Conservation (phyloP, 1,284 basidiomycete genomes). For the Tilletiopsis washingtonensis region DNA sequence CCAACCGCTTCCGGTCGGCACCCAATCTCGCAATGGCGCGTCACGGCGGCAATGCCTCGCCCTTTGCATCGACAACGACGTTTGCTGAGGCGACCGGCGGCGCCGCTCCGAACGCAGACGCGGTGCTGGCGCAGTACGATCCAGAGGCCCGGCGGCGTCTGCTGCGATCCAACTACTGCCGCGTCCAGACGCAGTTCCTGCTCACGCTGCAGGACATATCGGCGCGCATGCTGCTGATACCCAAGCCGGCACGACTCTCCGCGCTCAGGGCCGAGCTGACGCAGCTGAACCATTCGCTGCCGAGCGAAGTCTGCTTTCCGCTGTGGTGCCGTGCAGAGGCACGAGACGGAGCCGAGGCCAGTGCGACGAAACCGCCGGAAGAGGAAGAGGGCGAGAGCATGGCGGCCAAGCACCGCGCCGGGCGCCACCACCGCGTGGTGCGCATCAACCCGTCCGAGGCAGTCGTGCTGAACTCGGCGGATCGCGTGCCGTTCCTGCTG, state of each 20-base stretch:
- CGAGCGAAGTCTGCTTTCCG: constrained; percentile 83
- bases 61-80: constrained; percentile 48
- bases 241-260: constrained; percentile 86
- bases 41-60: constrained; percentile 54
- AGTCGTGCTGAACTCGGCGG: constrained; percentile 95
- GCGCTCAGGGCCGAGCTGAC: constrained; percentile 93
- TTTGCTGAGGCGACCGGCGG: constrained; percentile 52
- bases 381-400: background rate
- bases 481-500: constrained; percentile 86
- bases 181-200: constrained; percentile 83
- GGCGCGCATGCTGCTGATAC: constrained; percentile 81
- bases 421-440: constrained; percentile 80
- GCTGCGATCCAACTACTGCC: constrained; percentile 59
- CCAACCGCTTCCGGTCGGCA: constrained; percentile 21
- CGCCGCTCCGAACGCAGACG: constrained; percentile 17
- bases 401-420: constrained; percentile 14
- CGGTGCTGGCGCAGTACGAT: constrained; percentile 31
- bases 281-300: constrained; percentile 87
- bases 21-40: constrained; percentile 51
- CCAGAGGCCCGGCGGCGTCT: constrained; percentile 22
- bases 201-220: constrained; percentile 85
- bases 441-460: constrained; percentile 96
- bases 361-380: background rate
- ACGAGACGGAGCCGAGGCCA: constrained; percentile 1
- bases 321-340: constrained; percentile 66